Percentiles rank a stretch among this genome's conserved stretches.
phyloP scores from a whole-genome alignment of 306 rosid genomes.

The Heteromeles arbutifolia region DNA sequence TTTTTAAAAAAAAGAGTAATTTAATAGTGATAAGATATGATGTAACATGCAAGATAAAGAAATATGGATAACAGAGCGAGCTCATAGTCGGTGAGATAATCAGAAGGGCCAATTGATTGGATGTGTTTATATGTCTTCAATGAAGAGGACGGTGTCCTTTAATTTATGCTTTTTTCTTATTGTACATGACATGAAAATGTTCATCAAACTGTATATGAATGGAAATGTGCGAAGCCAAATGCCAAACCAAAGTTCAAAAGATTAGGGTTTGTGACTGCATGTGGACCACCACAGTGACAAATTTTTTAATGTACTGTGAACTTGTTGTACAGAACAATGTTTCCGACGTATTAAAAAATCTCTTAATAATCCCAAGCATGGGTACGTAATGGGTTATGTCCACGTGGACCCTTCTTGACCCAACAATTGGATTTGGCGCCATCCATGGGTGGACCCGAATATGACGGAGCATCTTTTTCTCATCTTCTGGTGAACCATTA shows the following conservation, averaged over 20 bases:
- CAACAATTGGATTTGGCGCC: slow-evolving; percentile 25
- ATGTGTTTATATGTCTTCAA: slow-evolving; percentile 23
- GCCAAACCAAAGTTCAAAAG: background rate
- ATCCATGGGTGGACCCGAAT: slow-evolving; percentile 29
- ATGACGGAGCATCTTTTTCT: slow-evolving; percentile 7
- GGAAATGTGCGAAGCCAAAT: background rate
- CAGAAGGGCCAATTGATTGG: background rate
- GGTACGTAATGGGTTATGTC: slow-evolving; percentile 8
- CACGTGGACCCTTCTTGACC: slow-evolving; percentile 33
- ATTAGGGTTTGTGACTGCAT: background rate
- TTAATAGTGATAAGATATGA: slow-evolving; percentile 16
- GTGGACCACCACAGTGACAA: background rate
- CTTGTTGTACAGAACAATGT: no score
- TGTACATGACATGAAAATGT: background rate
- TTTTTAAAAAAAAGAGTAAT: background rate
- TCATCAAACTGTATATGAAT: background rate
- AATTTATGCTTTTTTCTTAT: background rate
- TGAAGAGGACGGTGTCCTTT: slow-evolving; percentile 13
- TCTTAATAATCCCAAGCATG: background rate
- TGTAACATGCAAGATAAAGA: background rate
- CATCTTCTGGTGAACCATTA: background rate
- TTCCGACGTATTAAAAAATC: no score
- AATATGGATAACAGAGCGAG: background rate
- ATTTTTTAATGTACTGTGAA: no score
- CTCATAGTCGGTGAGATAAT: background rate